A percentile compares a stretch with the other conserved stretches of the same genome.
Conservation (phyloP, 2,329 filamentous ascomycete species). For the Fusarium tuaranense region DNA sequence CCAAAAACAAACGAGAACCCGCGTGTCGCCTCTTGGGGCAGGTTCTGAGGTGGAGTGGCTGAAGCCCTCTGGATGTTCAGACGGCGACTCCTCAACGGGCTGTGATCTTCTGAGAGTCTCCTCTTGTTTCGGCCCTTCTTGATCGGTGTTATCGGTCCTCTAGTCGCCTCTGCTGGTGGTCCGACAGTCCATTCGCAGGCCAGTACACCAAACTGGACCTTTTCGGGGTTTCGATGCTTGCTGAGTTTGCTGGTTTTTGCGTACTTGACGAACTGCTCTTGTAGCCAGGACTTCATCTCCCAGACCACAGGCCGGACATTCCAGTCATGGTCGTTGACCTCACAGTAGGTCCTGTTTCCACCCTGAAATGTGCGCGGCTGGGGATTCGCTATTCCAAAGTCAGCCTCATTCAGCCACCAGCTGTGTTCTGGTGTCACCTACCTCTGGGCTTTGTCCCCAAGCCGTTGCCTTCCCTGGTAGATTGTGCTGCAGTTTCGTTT, state of each 20-base stretch:
- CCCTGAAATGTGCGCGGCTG: slow-evolving; percentile 29
- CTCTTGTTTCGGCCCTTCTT: slow-evolving; percentile 47
- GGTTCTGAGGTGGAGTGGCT: not conserved
- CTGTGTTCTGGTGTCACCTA: slow-evolving; percentile 7
- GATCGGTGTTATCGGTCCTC: slow-evolving; percentile 14
- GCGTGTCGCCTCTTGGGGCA: slow-evolving; percentile 9
- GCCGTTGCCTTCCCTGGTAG: not conserved
- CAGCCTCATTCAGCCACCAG: slow-evolving; percentile 2
- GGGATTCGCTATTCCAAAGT: slow-evolving; percentile 14
- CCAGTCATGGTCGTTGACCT: slow-evolving; percentile 50
- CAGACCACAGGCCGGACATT: slow-evolving; percentile 51
- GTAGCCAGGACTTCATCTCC: slow-evolving; percentile 54
- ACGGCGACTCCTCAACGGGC: slow-evolving; percentile 32
- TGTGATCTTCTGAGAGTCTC: slow-evolving; percentile 39
- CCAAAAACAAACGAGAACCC: slow-evolving; percentile 42
- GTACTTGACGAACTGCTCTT: slow-evolving; percentile 52
- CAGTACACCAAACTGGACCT: slow-evolving; percentile 56
- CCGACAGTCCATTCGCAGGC: slow-evolving; percentile 55
- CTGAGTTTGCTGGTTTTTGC: slow-evolving; percentile 49
- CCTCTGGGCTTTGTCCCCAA: not conserved
- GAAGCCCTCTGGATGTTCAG: slow-evolving; percentile 11
- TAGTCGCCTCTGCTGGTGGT: slow-evolving; percentile 27
- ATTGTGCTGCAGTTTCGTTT: not conserved
- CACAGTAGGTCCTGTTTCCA: slow-evolving; percentile 47
- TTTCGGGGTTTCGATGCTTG: slow-evolving; percentile 48